Percentiles rank a stretch among this genome's conserved stretches.
Evolutionary conservation across 2,329 filamentous ascomycete species (phyloP).

Genomic region (Aspergillus pseudonomiae): DNA sequence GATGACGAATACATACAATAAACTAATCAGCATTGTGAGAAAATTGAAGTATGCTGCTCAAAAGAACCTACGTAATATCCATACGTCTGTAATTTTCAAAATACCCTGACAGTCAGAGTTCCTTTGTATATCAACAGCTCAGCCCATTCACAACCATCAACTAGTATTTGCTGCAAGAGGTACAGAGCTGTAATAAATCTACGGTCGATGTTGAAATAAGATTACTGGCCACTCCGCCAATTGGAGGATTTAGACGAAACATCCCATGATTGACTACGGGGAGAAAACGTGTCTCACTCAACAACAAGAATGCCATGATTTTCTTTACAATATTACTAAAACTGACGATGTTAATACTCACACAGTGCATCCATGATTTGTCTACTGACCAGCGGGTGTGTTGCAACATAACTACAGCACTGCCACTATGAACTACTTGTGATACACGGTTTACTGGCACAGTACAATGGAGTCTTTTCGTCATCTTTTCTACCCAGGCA

Average conservation of each 20-base stretch:
- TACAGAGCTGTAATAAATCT: background rate
- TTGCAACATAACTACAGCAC: background rate
- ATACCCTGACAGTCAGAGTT: background rate
- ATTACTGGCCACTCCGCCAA: background rate
- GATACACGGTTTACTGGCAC: background rate
- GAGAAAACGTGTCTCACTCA: background rate
- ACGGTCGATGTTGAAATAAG: background rate
- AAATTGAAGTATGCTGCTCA: background rate
- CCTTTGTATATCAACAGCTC: background rate
- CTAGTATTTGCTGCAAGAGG: background rate
- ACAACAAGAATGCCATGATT: background rate
- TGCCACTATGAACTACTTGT: no score
- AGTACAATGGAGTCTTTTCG: background rate
- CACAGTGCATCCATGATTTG: background rate
- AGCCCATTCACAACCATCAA: background rate
- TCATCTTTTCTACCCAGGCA: background rate
- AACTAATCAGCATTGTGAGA: background rate
- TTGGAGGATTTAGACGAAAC: background rate
- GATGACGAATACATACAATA: background rate
- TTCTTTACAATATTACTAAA: background rate
- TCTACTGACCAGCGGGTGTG: background rate
- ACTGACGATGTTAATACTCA: background rate
- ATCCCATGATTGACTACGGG: background rate
- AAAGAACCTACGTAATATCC: background rate
- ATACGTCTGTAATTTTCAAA: background rate